Percentiles rank a stretch among this genome's conserved stretches.
These are phyloP conservation scores for Camellia granthamiana DNA, from an alignment of 148 eudicot species.

Conservation along the genomic window DNA sequence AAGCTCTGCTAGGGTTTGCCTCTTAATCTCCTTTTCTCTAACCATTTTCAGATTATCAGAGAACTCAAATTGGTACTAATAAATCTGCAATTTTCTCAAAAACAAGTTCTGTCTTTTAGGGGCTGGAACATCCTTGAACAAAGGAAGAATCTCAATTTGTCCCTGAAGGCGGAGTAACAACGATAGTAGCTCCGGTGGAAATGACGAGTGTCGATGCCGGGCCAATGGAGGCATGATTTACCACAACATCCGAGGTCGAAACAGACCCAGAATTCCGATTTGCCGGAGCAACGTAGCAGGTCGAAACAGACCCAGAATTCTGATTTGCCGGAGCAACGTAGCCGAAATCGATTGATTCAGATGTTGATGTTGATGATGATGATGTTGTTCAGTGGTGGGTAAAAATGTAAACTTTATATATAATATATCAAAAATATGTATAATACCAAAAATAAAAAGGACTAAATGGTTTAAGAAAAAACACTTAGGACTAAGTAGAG, in stretches of 20 bases:
- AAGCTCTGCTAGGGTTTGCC: conserved; percentile 50
- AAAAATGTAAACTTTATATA: no score
- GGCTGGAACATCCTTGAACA: conserved; percentile 51
- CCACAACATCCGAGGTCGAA: conserved; percentile 48
- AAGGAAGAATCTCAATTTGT: conserved; percentile 42
- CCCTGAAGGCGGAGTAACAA: conserved; percentile 25
- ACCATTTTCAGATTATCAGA: conserved; percentile 42
- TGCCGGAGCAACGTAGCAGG: no score
- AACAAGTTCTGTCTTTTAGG: conserved; percentile 47
- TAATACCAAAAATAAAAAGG: no score
- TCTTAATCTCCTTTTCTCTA: conserved; percentile 59
- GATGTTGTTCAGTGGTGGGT: no score
- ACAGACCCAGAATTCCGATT: conserved; percentile 38
- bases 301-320: no score
- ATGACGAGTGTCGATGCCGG: neutral
- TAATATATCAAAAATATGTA: no score
- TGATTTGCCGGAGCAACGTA: no score
- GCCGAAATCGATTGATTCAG: no score
- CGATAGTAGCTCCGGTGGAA: conserved; percentile 14
- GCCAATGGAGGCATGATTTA: conserved; percentile 53
- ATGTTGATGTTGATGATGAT: no score
- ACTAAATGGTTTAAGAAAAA: no score
- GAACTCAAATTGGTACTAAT: conserved; percentile 48
- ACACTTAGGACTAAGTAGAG: no score
- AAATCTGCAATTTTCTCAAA: conserved; percentile 49